These are phyloP conservation scores for Plasmodium chabaudi DNA, from an alignment of 169 alveolate species.

Conservation along the genomic window DNA sequence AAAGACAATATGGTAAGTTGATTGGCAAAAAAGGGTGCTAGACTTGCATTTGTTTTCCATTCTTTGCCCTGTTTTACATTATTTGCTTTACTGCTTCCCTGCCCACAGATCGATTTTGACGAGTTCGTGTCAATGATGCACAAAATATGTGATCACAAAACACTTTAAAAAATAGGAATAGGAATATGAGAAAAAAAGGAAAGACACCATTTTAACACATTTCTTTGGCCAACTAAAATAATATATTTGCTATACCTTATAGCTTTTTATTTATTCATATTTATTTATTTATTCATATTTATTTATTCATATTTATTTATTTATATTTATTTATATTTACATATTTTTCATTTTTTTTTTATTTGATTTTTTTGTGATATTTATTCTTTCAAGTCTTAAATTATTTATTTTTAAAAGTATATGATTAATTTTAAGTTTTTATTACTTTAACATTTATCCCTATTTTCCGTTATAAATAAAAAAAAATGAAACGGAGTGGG, in stretches of 20 bases:
- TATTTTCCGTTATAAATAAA: too few relatives aligned
- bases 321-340: conserved; percentile 5
- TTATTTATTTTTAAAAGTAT: too few relatives aligned
- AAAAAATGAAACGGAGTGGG: too few relatives aligned
- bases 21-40: neutral
- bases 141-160: conserved; percentile 77
- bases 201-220: too few relatives aligned
- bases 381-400: conserved; percentile 4
- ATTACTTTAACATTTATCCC: too few relatives aligned
- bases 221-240: too few relatives aligned
- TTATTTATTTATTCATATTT: too few relatives aligned
- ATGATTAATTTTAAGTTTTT: too few relatives aligned
- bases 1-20: conserved; percentile 81
- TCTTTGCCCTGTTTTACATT: neutral
- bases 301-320: too few relatives aligned
- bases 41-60: neutral
- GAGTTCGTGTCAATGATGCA: conserved; percentile 86
- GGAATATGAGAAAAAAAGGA: neutral
- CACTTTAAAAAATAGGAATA: conserved; percentile 18
- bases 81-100: neutral
- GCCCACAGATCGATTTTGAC: conserved; percentile 80
- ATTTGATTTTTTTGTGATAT: conserved; percentile 19
- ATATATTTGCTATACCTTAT: neutral
- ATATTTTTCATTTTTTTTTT: neutral
- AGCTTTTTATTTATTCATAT: neutral